Evolutionary conservation across 169 alveolate genomes (phyloP).

Genomic region (Theileria annulata): DNA sequence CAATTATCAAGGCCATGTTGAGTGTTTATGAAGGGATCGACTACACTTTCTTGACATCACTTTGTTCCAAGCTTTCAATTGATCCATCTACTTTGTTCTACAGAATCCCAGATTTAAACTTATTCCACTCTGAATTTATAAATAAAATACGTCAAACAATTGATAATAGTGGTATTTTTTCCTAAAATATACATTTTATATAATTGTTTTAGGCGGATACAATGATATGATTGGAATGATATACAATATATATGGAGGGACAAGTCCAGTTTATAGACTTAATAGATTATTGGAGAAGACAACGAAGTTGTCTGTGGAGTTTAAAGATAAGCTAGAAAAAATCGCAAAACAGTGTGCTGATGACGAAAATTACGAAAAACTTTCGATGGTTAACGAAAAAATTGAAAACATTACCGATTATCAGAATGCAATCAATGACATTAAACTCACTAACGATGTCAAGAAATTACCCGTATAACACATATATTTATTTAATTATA

Average conservation of each 20-base stretch:
- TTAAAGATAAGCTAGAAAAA: constrained; percentile 17
- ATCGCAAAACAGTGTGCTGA: constrained; percentile 39
- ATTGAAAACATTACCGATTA: constrained; percentile 18
- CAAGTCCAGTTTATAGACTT: constrained; percentile 39
- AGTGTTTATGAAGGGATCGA: constrained; percentile 53
- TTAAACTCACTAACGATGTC: background rate
- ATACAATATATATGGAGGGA: constrained; percentile 37
- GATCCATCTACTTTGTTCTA: constrained; percentile 32
- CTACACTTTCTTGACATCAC: constrained; percentile 7
- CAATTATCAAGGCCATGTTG: constrained; percentile 45
- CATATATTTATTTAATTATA: background rate
- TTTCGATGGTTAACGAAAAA: constrained; percentile 31
- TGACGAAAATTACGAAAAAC: constrained; percentile 52
- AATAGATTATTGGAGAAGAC: constrained; percentile 48
- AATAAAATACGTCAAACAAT: constrained; percentile 20
- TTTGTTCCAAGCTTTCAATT: constrained; percentile 23
- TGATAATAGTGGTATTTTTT: background rate
- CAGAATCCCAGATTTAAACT: constrained; percentile 29
- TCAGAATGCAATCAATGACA: background rate
- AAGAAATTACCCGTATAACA: background rate
- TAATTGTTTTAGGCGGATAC: background rate
- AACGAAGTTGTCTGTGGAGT: constrained; percentile 4
- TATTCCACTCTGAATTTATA: constrained; percentile 27
- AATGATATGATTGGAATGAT: constrained; percentile 9
- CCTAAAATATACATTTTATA: background rate